Evolutionary conservation across 768 basidiomycete genomes (phyloP).

Genomic region (Boletus sp.): DNA sequence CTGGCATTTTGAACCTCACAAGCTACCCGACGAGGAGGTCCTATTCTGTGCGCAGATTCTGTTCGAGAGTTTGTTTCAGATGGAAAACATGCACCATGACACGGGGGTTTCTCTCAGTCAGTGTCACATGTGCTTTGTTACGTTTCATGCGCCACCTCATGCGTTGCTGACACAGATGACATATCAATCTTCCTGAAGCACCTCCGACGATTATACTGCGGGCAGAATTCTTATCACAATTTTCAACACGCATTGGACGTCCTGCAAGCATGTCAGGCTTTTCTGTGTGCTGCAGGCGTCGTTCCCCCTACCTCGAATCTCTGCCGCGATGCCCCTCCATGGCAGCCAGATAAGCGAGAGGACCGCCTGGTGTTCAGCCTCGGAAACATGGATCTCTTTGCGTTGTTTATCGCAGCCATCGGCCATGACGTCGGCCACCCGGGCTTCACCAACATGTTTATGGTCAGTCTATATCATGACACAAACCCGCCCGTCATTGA

Average conservation of each 20-base stretch:
- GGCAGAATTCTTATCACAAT: conserved; percentile 94
- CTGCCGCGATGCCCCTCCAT: conserved; percentile 35
- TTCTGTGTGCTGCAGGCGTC: conserved; percentile 73
- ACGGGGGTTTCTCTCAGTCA: conserved; percentile 58
- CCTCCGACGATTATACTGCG: conserved; percentile 88
- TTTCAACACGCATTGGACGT: conserved; percentile 97
- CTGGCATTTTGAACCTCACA: conserved; percentile 92
- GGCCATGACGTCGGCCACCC: conserved; percentile 99
- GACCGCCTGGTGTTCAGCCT: conserved; percentile 41
- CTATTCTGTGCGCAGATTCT: conserved; percentile 78
- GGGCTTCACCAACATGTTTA: conserved; percentile 89
- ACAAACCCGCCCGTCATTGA: conserved; percentile 5
- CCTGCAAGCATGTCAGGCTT: conserved; percentile 87
- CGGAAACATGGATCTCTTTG: conserved; percentile 72
- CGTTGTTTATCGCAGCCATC: conserved; percentile 87
- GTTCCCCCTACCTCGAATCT: conserved; percentile 76
- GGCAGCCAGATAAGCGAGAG: conserved; percentile 40
- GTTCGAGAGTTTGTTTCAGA: conserved; percentile 81
- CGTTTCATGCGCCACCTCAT: conserved; percentile 19
- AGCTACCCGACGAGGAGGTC: conserved; percentile 78
- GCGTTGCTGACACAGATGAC: conserved; percentile 49
- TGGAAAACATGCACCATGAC: conserved; percentile 67
- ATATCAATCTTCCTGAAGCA: conserved; percentile 80
- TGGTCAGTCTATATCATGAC: conserved; percentile 54
- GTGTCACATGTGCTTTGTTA: conserved; percentile 33